These are phyloP conservation scores for Fonsecaea erecta DNA, from an alignment of 2,329 filamentous ascomycete species.

Conservation along the genomic window DNA sequence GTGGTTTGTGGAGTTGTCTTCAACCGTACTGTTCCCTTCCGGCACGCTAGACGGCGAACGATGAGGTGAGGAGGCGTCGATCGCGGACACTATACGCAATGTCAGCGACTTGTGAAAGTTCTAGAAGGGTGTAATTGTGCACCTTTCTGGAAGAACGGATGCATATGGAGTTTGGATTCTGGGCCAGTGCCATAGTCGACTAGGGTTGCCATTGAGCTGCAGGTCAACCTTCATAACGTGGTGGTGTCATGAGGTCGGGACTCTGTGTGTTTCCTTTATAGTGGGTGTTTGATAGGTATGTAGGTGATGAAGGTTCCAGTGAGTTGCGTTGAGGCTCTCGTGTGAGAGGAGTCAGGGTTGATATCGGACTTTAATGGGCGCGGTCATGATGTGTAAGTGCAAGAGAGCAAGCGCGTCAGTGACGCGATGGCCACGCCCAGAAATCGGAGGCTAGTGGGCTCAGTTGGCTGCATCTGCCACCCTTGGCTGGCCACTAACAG, in stretches of 20 bases:
- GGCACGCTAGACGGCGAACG: neutral
- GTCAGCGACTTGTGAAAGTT: slow-evolving; percentile 1
- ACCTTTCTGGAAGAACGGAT: slow-evolving; percentile 43
- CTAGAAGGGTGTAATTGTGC: slow-evolving; percentile 19
- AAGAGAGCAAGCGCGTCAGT: slow-evolving; percentile 12
- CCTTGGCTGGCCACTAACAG: neutral
- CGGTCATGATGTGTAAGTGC: slow-evolving; percentile 1
- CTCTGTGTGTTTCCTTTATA: neutral
- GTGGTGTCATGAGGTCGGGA: neutral
- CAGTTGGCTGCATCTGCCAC: slow-evolving; percentile 3
- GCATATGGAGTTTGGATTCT: slow-evolving; percentile 23
- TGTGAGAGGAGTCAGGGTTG: neutral
- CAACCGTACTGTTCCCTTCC: slow-evolving; percentile 14
- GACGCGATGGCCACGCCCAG: slow-evolving; percentile 21
- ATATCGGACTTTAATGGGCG: neutral
- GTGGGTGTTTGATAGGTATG: neutral
- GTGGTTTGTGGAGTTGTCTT: slow-evolving; percentile 3
- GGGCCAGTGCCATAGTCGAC: slow-evolving; percentile 26
- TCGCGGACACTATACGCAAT: slow-evolving; percentile 1
- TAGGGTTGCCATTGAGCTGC: slow-evolving; percentile 28
- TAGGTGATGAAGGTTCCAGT: neutral
- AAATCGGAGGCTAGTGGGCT: slow-evolving; percentile 8
- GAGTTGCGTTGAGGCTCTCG: neutral
- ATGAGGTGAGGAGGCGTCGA: neutral
- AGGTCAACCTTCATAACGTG: neutral